A percentile compares a stretch with the other conserved stretches of the same genome.
Evolutionary conservation across 2,329 filamentous ascomycete genomes (phyloP).

Genomic region (Neodidymelliopsis sp.): DNA sequence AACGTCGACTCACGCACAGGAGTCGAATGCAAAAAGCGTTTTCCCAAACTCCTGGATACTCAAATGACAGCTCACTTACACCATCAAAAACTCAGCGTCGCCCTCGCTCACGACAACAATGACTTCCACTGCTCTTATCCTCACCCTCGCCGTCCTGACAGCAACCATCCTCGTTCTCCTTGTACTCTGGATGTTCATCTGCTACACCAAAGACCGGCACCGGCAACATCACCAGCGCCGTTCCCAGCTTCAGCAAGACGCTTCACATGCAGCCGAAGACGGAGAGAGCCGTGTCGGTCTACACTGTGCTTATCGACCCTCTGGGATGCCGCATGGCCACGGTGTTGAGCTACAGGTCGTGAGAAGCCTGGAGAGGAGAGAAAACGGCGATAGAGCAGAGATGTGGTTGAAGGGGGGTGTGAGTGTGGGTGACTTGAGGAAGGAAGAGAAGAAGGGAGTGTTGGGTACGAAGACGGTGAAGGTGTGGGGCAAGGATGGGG

Average conservation of each 20-base stretch:
- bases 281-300: neutral
- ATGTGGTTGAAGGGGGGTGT: slow-evolving; percentile 22
- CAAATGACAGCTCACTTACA: too few species aligned
- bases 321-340: neutral
- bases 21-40: too few species aligned
- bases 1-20: too few species aligned
- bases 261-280: neutral
- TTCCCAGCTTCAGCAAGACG: neutral
- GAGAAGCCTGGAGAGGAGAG: slow-evolving; percentile 18
- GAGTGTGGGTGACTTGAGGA: neutral
- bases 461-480: neutral
- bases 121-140: slow-evolving; percentile 18
- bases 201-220: slow-evolving; percentile 11
- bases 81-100: too few species aligned
- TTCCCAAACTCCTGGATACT: too few species aligned
- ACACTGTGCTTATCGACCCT: neutral
- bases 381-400: slow-evolving; percentile 24
- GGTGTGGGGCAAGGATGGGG: neutral
- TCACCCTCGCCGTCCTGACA: slow-evolving; percentile 24
- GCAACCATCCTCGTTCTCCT: slow-evolving; percentile 23
- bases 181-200: slow-evolving; percentile 23
- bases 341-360: neutral
- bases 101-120: neutral
- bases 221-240: slow-evolving; percentile 1
- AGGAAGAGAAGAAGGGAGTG: neutral